Evolutionary conservation across 176 grass and related monocot species (phyloP).

Genomic region (Tillandsia leiboldiana): DNA sequence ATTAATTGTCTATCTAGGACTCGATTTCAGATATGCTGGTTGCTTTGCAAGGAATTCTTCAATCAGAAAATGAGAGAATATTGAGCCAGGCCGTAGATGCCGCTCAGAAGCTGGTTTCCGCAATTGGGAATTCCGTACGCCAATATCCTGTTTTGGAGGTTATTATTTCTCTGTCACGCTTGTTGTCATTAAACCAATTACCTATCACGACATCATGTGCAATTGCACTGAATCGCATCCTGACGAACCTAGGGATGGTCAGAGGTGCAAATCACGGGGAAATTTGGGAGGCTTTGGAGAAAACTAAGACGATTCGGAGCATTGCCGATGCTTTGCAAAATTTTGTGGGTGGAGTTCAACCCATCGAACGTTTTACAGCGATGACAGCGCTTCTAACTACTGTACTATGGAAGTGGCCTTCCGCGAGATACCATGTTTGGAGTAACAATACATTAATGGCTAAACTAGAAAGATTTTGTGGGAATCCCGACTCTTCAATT

Average conservation of each 20-base stretch:
- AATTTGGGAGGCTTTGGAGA: conserved; percentile 59
- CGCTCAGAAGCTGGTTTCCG: conserved; percentile 32
- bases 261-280: conserved; percentile 33
- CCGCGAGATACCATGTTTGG: conserved; percentile 63
- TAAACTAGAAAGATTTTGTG: conserved; percentile 34
- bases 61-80: conserved; percentile 29
- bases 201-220: conserved; percentile 31
- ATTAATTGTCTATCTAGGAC: conserved; percentile 27
- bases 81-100: conserved; percentile 38
- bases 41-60: conserved; percentile 38
- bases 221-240: conserved; percentile 41
- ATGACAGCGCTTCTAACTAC: conserved; percentile 45
- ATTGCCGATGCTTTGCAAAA: conserved; percentile 34
- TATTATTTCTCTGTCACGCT: conserved; percentile 36
- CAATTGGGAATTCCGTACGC: conserved; percentile 32
- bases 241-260: conserved; percentile 24
- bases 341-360: conserved; percentile 20
- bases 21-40: conserved; percentile 39
- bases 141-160: conserved; percentile 47
- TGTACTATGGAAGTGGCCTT: conserved; percentile 68
- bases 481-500: conserved; percentile 26
- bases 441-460: conserved; percentile 50
- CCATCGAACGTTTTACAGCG: conserved; percentile 37
- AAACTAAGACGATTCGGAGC: conserved; percentile 32
- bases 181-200: conserved; percentile 32